These are phyloP conservation scores for Heteromeles arbutifolia DNA, from an alignment of 306 rosid species.

Conservation along the genomic window DNA sequence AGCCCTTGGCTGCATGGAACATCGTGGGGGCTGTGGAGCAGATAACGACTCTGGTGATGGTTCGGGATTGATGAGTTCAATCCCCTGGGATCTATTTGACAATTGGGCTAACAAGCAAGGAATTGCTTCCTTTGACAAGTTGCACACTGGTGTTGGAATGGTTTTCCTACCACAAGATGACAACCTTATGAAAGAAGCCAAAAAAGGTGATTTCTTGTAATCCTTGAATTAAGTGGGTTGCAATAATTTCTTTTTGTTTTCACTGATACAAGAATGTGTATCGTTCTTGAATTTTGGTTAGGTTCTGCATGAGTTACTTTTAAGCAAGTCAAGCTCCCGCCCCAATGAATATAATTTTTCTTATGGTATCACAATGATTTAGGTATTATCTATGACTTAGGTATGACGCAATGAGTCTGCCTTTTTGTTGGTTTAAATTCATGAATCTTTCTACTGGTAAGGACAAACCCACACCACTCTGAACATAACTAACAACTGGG, in stretches of 20 bases:
- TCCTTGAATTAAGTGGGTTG: slow-evolving; percentile 9
- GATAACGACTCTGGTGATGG: slow-evolving; percentile 99
- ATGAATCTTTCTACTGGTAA: neutral
- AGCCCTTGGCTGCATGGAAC: slow-evolving; percentile 98
- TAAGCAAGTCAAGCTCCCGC: neutral
- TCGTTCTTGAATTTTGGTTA: slow-evolving; percentile 8
- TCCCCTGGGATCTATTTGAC: slow-evolving; percentile 91
- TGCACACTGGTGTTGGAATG: slow-evolving; percentile 97
- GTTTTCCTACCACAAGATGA: slow-evolving; percentile 80
- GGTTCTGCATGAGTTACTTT: neutral
- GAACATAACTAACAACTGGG: neutral
- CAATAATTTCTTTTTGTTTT: slow-evolving; percentile 18
- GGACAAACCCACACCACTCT: neutral
- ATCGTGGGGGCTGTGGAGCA: slow-evolving; percentile 99
- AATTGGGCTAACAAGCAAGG: slow-evolving; percentile 82
- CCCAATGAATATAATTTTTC: neutral
- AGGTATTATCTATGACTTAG: neutral
- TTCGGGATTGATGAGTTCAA: slow-evolving; percentile 81
- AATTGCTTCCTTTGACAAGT: slow-evolving; percentile 76
- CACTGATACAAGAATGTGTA: slow-evolving; percentile 10
- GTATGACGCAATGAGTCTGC: neutral
- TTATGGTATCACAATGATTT: neutral
- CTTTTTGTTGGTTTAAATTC: neutral
- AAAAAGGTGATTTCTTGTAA: slow-evolving; percentile 60
- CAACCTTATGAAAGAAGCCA: slow-evolving; percentile 54